These are phyloP conservation scores for Pueraria montana DNA, from an alignment of 306 rosid genomes.

Conservation along the genomic window DNA sequence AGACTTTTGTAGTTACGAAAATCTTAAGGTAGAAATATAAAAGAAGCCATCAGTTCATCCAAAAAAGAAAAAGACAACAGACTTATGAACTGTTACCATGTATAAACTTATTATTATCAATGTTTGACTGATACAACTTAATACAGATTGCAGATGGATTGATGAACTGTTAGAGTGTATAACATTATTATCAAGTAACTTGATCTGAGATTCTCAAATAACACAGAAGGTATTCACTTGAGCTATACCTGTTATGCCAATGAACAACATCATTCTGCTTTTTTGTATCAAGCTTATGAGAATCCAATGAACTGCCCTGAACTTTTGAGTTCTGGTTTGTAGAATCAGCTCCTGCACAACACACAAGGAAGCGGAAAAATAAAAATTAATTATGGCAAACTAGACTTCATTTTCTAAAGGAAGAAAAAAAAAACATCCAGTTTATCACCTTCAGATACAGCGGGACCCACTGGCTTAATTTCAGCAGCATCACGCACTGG, in stretches of 20 bases:
- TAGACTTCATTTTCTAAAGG: background rate
- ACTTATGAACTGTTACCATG: background rate
- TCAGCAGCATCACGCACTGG: constrained; percentile 95
- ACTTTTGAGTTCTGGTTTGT: constrained; percentile 72
- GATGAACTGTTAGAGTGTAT: constrained; percentile 19
- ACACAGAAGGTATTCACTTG: constrained; percentile 20
- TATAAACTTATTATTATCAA: background rate
- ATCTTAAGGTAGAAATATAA: constrained; percentile 11
- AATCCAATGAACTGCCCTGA: constrained; percentile 70
- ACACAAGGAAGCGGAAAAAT: background rate
- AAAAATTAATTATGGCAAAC: constrained; percentile 20
- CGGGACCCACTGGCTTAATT: constrained; percentile 60
- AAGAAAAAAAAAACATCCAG: background rate
- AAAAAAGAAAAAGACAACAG: constrained; percentile 8
- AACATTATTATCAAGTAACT: constrained; percentile 23
- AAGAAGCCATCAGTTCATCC: constrained; percentile 30
- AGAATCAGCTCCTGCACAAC: constrained; percentile 67
- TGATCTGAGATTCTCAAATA: constrained; percentile 25
- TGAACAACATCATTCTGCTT: constrained; percentile 85
- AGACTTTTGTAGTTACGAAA: background rate
- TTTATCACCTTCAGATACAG: constrained; percentile 75
- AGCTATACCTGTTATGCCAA: constrained; percentile 86
- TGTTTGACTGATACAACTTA: background rate
- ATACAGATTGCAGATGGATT: constrained; percentile 13
- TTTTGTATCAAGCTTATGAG: constrained; percentile 76